phyloP scores from a whole-genome alignment of 495 filamentous ascomycete species.

The Penicillium ochrochloron region DNA sequence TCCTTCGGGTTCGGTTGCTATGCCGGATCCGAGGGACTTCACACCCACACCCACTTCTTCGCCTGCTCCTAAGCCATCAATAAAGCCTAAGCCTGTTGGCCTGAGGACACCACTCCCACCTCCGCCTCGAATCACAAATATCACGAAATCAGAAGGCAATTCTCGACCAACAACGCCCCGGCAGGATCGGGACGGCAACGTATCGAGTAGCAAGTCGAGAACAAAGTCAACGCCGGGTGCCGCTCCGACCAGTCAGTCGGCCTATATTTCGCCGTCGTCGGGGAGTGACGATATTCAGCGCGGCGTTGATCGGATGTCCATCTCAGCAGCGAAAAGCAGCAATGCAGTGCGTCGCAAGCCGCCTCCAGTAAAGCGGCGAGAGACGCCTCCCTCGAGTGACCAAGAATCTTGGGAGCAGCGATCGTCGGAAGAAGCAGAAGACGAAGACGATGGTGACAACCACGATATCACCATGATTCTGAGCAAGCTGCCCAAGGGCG shows the following conservation, averaged over 20 bases:
- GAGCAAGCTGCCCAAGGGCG: slow-evolving; percentile 75
- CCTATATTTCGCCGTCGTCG: slow-evolving; percentile 35
- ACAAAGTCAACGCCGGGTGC: slow-evolving; percentile 35
- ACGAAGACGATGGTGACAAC: slow-evolving; percentile 44
- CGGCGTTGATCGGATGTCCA: slow-evolving; percentile 33
- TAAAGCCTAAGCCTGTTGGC: slow-evolving; percentile 44
- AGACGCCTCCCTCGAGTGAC: slow-evolving; percentile 52
- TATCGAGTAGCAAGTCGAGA: slow-evolving; percentile 26
- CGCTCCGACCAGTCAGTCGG: slow-evolving; percentile 13
- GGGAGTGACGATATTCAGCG: slow-evolving; percentile 39
- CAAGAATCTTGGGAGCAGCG: slow-evolving; percentile 43
- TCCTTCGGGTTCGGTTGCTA: slow-evolving; percentile 20
- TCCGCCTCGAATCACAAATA: slow-evolving; percentile 20
- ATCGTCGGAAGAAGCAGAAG: slow-evolving; percentile 38
- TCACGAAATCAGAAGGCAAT: slow-evolving; percentile 27
- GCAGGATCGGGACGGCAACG: slow-evolving; percentile 20
- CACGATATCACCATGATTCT: slow-evolving; percentile 63
- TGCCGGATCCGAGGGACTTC: slow-evolving; percentile 31
- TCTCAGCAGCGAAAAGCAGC: slow-evolving; percentile 26
- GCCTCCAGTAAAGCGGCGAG: slow-evolving; percentile 31
- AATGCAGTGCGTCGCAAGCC: slow-evolving; percentile 35
- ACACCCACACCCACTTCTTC: slow-evolving; percentile 23
- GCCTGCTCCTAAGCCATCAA: slow-evolving; percentile 38
- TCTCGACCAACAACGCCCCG: slow-evolving; percentile 30
- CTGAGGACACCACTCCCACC: slow-evolving; percentile 39